Evolutionary conservation across 768 basidiomycete genomes (phyloP).

Genomic region (Podaxis pistillaris): DNA sequence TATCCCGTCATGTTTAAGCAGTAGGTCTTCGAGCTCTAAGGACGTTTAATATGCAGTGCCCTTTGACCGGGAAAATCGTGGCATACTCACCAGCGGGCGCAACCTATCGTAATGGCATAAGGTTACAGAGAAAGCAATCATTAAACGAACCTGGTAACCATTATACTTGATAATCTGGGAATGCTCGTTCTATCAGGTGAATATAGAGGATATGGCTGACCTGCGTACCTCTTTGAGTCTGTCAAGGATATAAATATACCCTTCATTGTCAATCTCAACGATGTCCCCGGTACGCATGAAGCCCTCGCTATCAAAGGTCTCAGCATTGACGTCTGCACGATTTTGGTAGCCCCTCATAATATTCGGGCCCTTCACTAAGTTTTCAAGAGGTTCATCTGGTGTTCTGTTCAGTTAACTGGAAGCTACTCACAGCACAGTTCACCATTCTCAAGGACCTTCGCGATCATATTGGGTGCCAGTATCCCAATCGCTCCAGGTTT

Average conservation of each 20-base stretch:
- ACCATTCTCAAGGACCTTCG: constrained; percentile 3
- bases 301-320: constrained; percentile 1
- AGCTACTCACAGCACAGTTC: constrained; percentile 4
- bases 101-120: not conserved
- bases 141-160: constrained; percentile 7
- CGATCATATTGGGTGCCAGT: constrained; percentile 2
- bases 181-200: not conserved
- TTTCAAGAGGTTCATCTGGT: not conserved
- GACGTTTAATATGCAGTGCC: not conserved
- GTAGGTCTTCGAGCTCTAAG: constrained; percentile 2
- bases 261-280: not conserved
- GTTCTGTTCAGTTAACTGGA: not conserved
- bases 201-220: not conserved
- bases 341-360: constrained; percentile 2
- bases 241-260: constrained; percentile 7
- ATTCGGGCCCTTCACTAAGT: not conserved
- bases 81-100: not conserved
- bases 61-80: not conserved
- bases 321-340: not conserved
- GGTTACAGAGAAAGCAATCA: not conserved
- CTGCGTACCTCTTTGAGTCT: not conserved
- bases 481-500: not conserved
- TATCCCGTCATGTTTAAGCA: not conserved
- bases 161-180: constrained; percentile 5
- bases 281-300: constrained; percentile 5